Evolutionary conservation across 2,329 filamentous ascomycete species (phyloP).

Genomic region (Akanthomyces dipterigenus): DNA sequence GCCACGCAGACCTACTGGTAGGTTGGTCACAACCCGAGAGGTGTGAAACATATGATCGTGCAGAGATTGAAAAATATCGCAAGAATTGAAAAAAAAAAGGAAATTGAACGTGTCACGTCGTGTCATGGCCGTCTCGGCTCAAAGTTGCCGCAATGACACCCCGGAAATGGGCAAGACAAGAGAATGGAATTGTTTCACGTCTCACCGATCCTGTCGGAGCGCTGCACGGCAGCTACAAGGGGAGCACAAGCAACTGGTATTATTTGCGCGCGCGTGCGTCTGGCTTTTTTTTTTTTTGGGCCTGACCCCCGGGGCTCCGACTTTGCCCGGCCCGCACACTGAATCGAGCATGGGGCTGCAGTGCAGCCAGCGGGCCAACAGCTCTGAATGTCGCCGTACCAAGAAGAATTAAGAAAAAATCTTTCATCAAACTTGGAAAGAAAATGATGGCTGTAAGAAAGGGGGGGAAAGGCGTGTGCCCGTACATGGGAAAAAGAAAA

Average conservation of each 20-base stretch:
- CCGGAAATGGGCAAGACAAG: background rate
- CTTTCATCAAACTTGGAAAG: no score
- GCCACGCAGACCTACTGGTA: background rate
- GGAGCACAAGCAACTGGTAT: no score
- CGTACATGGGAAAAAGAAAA: no score
- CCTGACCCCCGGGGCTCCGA: background rate
- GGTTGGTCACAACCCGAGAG: no score
- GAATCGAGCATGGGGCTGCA: no score
- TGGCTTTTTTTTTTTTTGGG: background rate
- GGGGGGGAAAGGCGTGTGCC: no score
- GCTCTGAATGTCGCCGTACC: background rate
- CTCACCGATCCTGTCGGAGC: background rate
- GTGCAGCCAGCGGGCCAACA: background rate
- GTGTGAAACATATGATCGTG: background rate
- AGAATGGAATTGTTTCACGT: background rate
- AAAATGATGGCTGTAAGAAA: no score
- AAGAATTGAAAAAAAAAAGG: background rate
- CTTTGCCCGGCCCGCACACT: background rate
- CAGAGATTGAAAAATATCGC: no score
- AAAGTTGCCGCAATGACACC: background rate
- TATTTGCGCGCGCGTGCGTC: background rate
- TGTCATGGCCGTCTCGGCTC: background rate
- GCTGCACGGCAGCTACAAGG: no score
- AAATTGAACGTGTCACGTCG: no score
- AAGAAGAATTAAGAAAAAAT: no score